These are phyloP conservation scores for Pelargonium fulgidum DNA, from an alignment of 441 rosid genomes.

Conservation along the genomic window DNA sequence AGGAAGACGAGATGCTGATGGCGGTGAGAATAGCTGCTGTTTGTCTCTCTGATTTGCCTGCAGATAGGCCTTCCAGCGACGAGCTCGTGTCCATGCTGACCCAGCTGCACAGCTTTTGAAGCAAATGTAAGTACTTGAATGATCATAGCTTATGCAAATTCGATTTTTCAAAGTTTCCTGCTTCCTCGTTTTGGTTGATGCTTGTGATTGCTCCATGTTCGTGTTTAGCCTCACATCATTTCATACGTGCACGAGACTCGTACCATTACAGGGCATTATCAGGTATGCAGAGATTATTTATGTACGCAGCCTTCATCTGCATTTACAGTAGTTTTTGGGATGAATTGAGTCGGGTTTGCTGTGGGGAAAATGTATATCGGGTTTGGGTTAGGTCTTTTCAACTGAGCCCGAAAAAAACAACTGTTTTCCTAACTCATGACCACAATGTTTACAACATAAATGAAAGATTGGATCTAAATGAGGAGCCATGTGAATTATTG, in stretches of 20 bases:
- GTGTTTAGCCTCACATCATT: constrained; percentile 7
- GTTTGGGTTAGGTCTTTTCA: no score
- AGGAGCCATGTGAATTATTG: constrained; percentile 29
- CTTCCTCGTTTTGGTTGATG: constrained; percentile 12
- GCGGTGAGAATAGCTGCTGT: constrained; percentile 76
- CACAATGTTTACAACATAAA: neutral
- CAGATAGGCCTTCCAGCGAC: constrained; percentile 86
- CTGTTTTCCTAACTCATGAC: constrained; percentile 2
- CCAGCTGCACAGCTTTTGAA: constrained; percentile 85
- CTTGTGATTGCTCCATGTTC: constrained; percentile 1
- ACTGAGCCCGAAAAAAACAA: no score
- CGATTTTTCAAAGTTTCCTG: constrained; percentile 4
- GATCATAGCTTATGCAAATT: constrained; percentile 13
- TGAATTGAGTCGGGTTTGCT: neutral
- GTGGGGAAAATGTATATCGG: neutral
- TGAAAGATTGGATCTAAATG: constrained; percentile 9
- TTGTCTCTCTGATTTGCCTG: constrained; percentile 81
- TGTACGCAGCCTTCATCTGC: neutral
- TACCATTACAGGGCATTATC: neutral
- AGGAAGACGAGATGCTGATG: constrained; percentile 97
- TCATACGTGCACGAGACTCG: neutral
- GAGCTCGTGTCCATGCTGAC: constrained; percentile 93
- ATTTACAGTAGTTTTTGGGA: neutral
- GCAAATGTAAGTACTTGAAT: constrained; percentile 27
- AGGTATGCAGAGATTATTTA: neutral